phyloP scores from a whole-genome alignment of 176 grass and related monocot species.

The Eragrostis curvula region DNA sequence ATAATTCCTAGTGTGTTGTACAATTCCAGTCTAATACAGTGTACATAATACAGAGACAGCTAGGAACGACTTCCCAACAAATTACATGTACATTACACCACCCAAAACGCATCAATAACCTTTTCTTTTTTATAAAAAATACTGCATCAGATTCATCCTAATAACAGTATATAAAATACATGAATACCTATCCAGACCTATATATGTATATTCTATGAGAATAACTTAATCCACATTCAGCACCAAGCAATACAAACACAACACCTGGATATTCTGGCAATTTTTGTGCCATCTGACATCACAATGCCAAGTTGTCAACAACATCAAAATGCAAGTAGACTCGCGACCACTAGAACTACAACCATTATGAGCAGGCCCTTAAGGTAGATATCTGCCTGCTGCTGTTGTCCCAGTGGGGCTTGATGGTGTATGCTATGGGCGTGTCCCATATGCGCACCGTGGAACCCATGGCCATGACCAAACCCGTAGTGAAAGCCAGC shows the following conservation, averaged over 20 bases:
- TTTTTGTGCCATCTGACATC: not conserved
- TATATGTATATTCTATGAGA: slow-evolving; percentile 19
- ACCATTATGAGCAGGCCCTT: slow-evolving; percentile 69
- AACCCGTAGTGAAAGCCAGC: slow-evolving; percentile 82
- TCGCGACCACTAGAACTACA: slow-evolving; percentile 77
- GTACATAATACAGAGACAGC: slow-evolving; percentile 12
- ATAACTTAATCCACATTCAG: slow-evolving; percentile 21
- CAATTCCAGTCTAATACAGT: slow-evolving; percentile 9
- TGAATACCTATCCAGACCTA: not conserved
- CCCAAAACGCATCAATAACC: slow-evolving; percentile 35
- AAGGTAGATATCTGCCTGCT: slow-evolving; percentile 80
- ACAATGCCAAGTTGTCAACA: not conserved
- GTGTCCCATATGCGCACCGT: slow-evolving; percentile 57
- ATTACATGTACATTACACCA: slow-evolving; percentile 33
- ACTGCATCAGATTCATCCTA: slow-evolving; percentile 18
- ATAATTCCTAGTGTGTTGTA: not conserved
- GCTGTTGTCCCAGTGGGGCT: slow-evolving; percentile 61
- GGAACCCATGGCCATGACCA: slow-evolving; percentile 74
- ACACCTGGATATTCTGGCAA: not conserved
- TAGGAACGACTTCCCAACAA: slow-evolving; percentile 15
- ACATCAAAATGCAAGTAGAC: slow-evolving; percentile 65
- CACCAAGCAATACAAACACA: slow-evolving; percentile 13
- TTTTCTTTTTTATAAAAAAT: not conserved
- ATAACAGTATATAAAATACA: not conserved
- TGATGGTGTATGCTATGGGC: slow-evolving; percentile 53